These are phyloP conservation scores for Suillus cothurnatus DNA, from an alignment of 768 basidiomycete genomes.

Conservation along the genomic window DNA sequence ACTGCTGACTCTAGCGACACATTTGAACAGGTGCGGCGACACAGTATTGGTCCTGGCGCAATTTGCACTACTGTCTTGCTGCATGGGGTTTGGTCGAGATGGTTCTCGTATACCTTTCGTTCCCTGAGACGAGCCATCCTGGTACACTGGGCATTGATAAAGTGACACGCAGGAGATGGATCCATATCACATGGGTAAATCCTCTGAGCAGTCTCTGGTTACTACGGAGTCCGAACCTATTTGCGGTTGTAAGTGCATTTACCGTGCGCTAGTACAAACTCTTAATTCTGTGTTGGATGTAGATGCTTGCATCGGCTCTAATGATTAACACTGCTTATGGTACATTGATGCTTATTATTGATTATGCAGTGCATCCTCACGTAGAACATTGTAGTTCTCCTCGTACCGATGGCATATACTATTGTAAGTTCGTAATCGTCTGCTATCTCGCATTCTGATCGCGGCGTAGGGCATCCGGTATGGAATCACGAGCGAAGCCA, in stretches of 20 bases:
- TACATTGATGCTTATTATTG: not conserved
- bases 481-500: conserved; percentile 53
- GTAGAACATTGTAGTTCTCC: conserved; percentile 31
- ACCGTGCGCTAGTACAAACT: not conserved
- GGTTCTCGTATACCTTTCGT: conserved; percentile 41
- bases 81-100: conserved; percentile 42
- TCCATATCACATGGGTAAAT: conserved; percentile 48
- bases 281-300: not conserved
- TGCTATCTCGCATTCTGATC: not conserved
- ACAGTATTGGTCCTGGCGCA: conserved; percentile 67
- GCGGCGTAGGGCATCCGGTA: conserved; percentile 52
- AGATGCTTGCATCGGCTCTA: not conserved
- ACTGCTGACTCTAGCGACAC: not conserved
- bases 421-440: conserved; percentile 42
- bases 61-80: conserved; percentile 53
- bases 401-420: conserved; percentile 61
- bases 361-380: conserved; percentile 31
- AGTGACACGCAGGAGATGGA: conserved; percentile 28
- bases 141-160: conserved; percentile 57
- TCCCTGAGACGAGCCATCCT: conserved; percentile 74
- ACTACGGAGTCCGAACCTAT: conserved; percentile 60
- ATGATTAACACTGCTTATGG: not conserved
- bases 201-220: conserved; percentile 54
- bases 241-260: conserved; percentile 47
- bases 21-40: conserved; percentile 44